Conservation (phyloP, 208 protist species). For the Balamuthia mandrillaris region DNA sequence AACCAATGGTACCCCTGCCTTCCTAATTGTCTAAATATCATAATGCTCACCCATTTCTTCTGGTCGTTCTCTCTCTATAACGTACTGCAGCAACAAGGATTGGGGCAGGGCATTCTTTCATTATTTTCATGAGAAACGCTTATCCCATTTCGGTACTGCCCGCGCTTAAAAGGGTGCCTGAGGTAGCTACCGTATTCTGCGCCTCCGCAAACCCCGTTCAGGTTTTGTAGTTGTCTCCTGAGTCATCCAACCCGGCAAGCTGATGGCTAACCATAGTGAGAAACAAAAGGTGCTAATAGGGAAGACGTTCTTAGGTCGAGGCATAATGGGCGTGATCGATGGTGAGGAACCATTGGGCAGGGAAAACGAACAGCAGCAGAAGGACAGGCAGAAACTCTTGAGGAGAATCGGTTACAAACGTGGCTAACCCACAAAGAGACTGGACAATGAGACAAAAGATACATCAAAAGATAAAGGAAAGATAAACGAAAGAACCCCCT, state of each 20-base stretch:
- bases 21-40: not conserved
- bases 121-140: slow-evolving; percentile 14
- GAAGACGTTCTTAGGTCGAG: not conserved
- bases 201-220: slow-evolving; percentile 23
- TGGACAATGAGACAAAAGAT: no score
- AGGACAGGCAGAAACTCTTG: not conserved
- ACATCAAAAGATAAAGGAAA: no score
- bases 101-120: slow-evolving; percentile 19
- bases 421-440: no score
- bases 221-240: not conserved
- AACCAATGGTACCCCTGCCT: not conserved
- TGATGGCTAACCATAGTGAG: not conserved
- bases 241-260: no score
- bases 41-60: not conserved
- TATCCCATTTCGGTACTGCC: slow-evolving; percentile 31
- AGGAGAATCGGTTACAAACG: slow-evolving; percentile 22
- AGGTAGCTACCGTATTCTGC: slow-evolving; percentile 21
- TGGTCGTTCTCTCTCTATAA: not conserved
- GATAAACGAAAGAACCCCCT: no score
- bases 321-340: not conserved
- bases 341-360: not conserved
- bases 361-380: not conserved
- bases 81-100: not conserved
- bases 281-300: no score
- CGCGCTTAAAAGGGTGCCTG: not conserved